Evolutionary conservation across 768 basidiomycete species (phyloP).

Genomic region (Lactarius quietus): DNA sequence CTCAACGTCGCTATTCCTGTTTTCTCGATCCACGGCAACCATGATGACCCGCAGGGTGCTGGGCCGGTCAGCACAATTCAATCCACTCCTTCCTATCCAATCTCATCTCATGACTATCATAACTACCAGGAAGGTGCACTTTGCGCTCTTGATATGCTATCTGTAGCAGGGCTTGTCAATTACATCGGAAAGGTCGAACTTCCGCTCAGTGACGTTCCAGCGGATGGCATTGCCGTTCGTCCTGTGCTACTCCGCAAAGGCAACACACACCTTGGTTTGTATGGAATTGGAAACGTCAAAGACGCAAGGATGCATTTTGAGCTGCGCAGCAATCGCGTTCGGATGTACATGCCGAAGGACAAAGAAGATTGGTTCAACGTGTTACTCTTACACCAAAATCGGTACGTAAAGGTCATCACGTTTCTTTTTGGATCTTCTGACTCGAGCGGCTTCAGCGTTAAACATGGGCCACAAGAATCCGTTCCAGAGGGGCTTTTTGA

Average conservation of each 20-base stretch:
- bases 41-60: slow-evolving; percentile 97
- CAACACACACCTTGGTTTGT: slow-evolving; percentile 80
- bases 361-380: slow-evolving; percentile 95
- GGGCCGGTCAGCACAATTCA: slow-evolving; percentile 59
- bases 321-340: slow-evolving; percentile 86
- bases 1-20: slow-evolving; percentile 95
- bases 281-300: slow-evolving; percentile 95
- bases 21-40: slow-evolving; percentile 99
- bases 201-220: slow-evolving; percentile 64
- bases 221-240: slow-evolving; percentile 78
- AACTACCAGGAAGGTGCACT: slow-evolving; percentile 80
- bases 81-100: neutral
- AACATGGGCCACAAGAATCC: slow-evolving; percentile 90
- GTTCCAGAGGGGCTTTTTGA: slow-evolving; percentile 98
- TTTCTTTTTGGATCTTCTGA: neutral
- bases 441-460: slow-evolving; percentile 54
- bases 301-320: slow-evolving; percentile 97
- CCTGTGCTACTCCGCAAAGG: slow-evolving; percentile 93
- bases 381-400: slow-evolving; percentile 90
- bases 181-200: slow-evolving; percentile 98
- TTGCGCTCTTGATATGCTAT: slow-evolving; percentile 91
- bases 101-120: neutral
- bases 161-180: slow-evolving; percentile 90
- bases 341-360: slow-evolving; percentile 94
- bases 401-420: slow-evolving; percentile 46